Percentiles rank a stretch among this genome's conserved stretches.
Conservation (phyloP, 768 basidiomycete species). For the Kwoniella europaea region DNA sequence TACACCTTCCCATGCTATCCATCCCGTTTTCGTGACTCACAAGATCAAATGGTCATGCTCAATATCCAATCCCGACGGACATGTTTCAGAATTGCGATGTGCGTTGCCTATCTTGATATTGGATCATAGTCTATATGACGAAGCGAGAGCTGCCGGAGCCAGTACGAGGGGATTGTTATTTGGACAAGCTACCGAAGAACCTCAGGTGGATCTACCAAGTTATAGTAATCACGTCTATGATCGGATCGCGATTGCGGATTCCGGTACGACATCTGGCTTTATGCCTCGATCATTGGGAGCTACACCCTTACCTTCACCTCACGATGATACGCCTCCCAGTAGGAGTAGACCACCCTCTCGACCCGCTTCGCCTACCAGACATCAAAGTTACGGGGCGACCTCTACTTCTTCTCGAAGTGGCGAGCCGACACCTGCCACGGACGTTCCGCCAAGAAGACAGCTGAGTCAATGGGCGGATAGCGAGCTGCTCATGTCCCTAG, state of each 20-base stretch:
- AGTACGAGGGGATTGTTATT: slow-evolving; percentile 75
- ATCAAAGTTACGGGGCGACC: slow-evolving; percentile 11
- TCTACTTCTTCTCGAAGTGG: slow-evolving; percentile 21
- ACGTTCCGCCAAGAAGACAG: slow-evolving; percentile 52
- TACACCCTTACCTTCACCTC: slow-evolving; percentile 44
- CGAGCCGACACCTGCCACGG: slow-evolving; percentile 29
- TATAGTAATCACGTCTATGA: slow-evolving; percentile 89
- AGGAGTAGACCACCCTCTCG: slow-evolving; percentile 42
- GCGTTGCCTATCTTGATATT: slow-evolving; percentile 87
- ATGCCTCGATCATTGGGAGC: slow-evolving; percentile 32
- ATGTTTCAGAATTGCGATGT: slow-evolving; percentile 91
- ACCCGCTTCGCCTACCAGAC: slow-evolving; percentile 36
- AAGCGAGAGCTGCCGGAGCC: slow-evolving; percentile 74
- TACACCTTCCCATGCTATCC: slow-evolving; percentile 74
- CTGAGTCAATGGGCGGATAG: slow-evolving; percentile 76
- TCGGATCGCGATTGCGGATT: slow-evolving; percentile 66
- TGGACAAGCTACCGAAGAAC: slow-evolving; percentile 62
- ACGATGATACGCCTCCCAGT: slow-evolving; percentile 43
- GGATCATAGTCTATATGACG: slow-evolving; percentile 71
- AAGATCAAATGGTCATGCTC: slow-evolving; percentile 70
- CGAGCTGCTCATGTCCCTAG: slow-evolving; percentile 74
- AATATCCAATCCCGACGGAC: slow-evolving; percentile 85
- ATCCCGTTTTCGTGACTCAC: slow-evolving; percentile 77
- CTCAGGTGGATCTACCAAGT: slow-evolving; percentile 78
- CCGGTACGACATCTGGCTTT: slow-evolving; percentile 37